A percentile compares a stretch with the other conserved stretches of the same genome.
Evolutionary conservation across 1,284 basidiomycete genomes (phyloP).

Genomic region (Marasmius fiardii): DNA sequence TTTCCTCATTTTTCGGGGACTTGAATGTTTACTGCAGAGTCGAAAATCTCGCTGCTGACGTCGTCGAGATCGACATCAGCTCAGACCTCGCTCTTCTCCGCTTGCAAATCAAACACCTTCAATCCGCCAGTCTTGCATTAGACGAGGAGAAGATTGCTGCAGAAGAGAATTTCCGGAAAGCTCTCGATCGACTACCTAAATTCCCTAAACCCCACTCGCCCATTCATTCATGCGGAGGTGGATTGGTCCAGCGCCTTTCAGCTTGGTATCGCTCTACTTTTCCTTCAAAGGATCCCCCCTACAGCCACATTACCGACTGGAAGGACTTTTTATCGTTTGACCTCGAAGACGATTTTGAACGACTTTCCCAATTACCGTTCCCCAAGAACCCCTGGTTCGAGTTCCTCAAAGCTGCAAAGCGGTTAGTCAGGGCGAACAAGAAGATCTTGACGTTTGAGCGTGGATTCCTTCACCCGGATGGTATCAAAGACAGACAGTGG

Average conservation of each 20-base stretch:
- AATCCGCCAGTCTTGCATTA: slow-evolving; percentile 47
- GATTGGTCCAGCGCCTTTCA: background rate
- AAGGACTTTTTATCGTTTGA: background rate
- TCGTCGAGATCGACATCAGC: slow-evolving; percentile 18
- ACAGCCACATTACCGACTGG: background rate
- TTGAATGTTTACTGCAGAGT: background rate
- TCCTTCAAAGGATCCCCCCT: background rate
- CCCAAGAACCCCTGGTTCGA: slow-evolving; percentile 19
- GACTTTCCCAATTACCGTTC: background rate
- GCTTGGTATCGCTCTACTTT: background rate
- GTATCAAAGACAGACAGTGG: slow-evolving; percentile 82
- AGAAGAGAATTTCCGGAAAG: slow-evolving; percentile 37
- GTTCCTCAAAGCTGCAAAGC: slow-evolving; percentile 59
- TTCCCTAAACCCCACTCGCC: slow-evolving; percentile 5
- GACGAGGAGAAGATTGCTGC: slow-evolving; percentile 51
- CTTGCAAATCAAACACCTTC: slow-evolving; percentile 40
- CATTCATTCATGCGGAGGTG: background rate
- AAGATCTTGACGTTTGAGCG: slow-evolving; percentile 77
- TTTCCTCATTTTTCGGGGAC: background rate
- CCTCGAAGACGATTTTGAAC: background rate
- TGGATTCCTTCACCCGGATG: slow-evolving; percentile 80
- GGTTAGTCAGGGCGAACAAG: slow-evolving; percentile 66
- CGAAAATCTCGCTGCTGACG: slow-evolving; percentile 7
- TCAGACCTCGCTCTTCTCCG: slow-evolving; percentile 22
- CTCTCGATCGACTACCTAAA: slow-evolving; percentile 22